phyloP scores from a whole-genome alignment of 257 asterid species.

The Anisodus acutangulus region DNA sequence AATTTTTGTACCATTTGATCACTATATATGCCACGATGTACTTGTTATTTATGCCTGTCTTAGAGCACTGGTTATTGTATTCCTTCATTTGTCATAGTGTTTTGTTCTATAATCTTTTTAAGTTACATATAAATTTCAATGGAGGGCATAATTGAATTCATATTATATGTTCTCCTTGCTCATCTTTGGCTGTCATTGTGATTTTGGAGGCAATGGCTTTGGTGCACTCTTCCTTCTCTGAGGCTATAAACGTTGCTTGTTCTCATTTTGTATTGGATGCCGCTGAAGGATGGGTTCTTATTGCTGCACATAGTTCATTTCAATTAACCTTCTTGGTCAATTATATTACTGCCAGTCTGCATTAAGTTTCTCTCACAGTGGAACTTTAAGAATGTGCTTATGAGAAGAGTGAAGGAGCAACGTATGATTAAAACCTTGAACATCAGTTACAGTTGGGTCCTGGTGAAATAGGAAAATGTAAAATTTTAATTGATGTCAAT shows the following conservation, averaged over 20 bases:
- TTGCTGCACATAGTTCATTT: slow-evolving; percentile 5
- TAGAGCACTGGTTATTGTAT: slow-evolving; percentile 44
- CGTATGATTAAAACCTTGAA: neutral
- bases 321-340: neutral
- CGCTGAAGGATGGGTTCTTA: neutral
- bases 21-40: slow-evolving; percentile 40
- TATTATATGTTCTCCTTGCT: slow-evolving; percentile 30
- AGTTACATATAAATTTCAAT: slow-evolving; percentile 31
- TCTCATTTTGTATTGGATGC: neutral
- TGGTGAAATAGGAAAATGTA: neutral
- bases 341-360: neutral
- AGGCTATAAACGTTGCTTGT: neutral
- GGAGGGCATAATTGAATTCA: slow-evolving; percentile 31
- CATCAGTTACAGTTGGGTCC: neutral
- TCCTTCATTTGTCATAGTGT: slow-evolving; percentile 45
- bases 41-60: slow-evolving; percentile 36
- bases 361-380: neutral
- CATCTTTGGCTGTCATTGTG: neutral
- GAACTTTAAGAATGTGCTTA: neutral
- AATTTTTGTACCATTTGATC: slow-evolving; percentile 29
- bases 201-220: slow-evolving; percentile 23
- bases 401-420: slow-evolving; percentile 17
- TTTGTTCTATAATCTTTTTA: slow-evolving; percentile 40
- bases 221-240: neutral
- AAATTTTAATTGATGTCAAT: slow-evolving; percentile 11